A percentile compares a stretch with the other conserved stretches of the same genome.
phyloP scores from a whole-genome alignment of 2,329 filamentous ascomycete species.

The Fusarium aywerte region DNA sequence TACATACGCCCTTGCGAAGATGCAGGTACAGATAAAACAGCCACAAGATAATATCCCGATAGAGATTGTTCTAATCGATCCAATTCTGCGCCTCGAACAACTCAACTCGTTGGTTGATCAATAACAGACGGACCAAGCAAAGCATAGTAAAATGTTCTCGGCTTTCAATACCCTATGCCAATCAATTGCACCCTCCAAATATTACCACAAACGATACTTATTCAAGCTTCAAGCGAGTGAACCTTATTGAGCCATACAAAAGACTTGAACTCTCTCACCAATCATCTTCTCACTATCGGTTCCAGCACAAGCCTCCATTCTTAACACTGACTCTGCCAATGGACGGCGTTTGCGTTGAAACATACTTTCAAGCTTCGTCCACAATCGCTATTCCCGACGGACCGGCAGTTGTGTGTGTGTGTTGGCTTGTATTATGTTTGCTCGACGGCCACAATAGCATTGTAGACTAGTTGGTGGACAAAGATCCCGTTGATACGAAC shows the following conservation, averaged over 20 bases:
- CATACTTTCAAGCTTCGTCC: not conserved
- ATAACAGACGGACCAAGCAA: not conserved
- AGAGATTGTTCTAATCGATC: not conserved
- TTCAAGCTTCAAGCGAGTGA: constrained; percentile 15
- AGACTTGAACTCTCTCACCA: not conserved
- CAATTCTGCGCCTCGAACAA: not conserved
- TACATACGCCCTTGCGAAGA: not conserved
- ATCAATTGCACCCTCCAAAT: not conserved
- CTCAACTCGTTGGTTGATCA: not conserved
- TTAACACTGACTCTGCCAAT: not conserved
- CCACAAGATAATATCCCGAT: not conserved
- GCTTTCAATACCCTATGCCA: not conserved
- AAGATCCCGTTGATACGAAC: not conserved
- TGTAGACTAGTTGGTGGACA: not conserved
- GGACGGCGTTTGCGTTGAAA: not conserved
- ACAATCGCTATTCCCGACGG: not conserved
- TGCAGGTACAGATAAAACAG: not conserved
- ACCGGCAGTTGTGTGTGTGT: not conserved
- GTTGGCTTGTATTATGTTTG: not conserved
- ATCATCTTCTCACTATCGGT: constrained; percentile 1
- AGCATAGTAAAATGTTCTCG: not conserved
- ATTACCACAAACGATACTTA: not conserved
- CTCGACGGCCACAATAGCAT: not conserved
- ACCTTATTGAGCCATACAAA: not conserved
- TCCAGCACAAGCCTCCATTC: constrained; percentile 26